Evolutionary conservation across 78 protist genomes (phyloP).

Genomic region (Dictyostelium citrinum): DNA sequence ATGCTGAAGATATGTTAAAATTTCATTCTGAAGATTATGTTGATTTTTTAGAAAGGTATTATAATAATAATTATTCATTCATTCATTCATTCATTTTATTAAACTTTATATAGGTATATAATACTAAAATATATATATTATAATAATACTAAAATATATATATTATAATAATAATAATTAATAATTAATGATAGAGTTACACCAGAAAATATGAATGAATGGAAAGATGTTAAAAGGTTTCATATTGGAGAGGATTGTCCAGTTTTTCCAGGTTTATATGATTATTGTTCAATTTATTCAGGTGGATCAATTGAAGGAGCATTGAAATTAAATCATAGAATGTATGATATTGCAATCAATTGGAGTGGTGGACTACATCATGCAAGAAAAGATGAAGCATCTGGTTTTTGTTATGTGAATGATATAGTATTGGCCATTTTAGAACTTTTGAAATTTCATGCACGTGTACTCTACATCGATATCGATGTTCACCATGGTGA

Average conservation of each 20-base stretch:
- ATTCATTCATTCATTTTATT: no score
- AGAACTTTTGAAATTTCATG: slow-evolving; percentile 94
- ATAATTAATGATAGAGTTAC: background rate
- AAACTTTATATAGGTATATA: no score
- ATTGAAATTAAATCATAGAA: slow-evolving; percentile 83
- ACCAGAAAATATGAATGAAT: slow-evolving; percentile 31
- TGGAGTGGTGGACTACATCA: slow-evolving; percentile 99
- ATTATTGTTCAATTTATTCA: slow-evolving; percentile 95
- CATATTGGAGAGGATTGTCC: slow-evolving; percentile 99
- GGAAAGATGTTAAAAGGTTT: slow-evolving; percentile 63
- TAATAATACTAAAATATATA: background rate
- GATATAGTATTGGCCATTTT: slow-evolving; percentile 98
- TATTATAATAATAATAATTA: background rate
- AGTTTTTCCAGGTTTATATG: slow-evolving; percentile 97
- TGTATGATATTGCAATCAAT: slow-evolving; percentile 97
- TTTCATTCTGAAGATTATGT: slow-evolving; percentile 98
- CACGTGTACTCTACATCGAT: slow-evolving; percentile 98
- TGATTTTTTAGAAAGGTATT: slow-evolving; percentile 87
- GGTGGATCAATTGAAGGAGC: slow-evolving; percentile 99
- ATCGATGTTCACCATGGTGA: slow-evolving; percentile 98
- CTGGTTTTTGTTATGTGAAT: slow-evolving; percentile 99
- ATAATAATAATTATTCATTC: no score
- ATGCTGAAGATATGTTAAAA: slow-evolving; percentile 85
- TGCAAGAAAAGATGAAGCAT: slow-evolving; percentile 97
- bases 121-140: no score